Conservation (phyloP, 345 rosid genomes). For the Salix arbutifolia region DNA sequence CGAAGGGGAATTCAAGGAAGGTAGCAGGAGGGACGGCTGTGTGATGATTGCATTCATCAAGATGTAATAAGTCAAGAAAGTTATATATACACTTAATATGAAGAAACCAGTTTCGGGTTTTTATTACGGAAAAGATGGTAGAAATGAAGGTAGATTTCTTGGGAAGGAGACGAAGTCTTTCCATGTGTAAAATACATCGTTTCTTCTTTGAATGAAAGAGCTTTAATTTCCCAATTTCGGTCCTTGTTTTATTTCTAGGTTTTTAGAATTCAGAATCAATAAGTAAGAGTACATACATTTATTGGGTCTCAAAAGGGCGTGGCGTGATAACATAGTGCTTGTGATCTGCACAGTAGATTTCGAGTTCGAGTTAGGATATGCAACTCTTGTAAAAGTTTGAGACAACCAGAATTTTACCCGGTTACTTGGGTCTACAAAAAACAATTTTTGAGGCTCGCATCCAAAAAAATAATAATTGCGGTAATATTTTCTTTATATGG, state of each 20-base stretch:
- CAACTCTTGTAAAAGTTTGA: no score
- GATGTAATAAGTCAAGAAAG: not conserved
- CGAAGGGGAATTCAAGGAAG: constrained; percentile 53
- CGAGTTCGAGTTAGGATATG: no score
- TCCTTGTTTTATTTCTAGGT: not conserved
- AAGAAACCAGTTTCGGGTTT: not conserved
- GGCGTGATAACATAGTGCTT: no score
- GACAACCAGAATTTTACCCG: no score
- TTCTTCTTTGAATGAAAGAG: not conserved
- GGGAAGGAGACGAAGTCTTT: not conserved
- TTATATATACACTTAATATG: not conserved
- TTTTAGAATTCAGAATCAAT: no score
- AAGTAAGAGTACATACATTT: no score
- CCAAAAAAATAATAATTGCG: no score
- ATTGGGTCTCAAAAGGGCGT: no score
- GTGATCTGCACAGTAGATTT: no score
- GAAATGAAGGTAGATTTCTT: not conserved
- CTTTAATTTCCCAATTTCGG: not conserved
- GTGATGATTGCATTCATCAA: not conserved
- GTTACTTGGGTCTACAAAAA: no score
- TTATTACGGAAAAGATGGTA: not conserved
- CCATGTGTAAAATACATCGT: not conserved
- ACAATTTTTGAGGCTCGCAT: no score
- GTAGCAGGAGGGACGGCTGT: constrained; percentile 26
- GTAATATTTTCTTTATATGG: no score